phyloP scores from a whole-genome alignment of 148 eudicot species.

The Rhododendron williamsianum region DNA sequence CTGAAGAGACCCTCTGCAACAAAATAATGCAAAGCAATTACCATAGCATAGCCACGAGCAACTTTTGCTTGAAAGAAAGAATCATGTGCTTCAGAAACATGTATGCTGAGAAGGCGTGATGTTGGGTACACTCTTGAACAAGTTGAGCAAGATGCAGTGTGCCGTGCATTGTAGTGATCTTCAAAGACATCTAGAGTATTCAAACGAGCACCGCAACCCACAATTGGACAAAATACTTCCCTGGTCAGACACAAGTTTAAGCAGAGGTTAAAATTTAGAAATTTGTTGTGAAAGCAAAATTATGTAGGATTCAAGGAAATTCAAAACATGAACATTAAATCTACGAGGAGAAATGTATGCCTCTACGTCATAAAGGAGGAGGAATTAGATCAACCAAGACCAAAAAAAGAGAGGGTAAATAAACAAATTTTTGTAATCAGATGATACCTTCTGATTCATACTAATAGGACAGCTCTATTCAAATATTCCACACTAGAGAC shows the following conservation, averaged over 20 bases:
- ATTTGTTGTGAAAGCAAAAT: not conserved
- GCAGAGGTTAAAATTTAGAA: not conserved
- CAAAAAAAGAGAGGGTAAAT: not conserved
- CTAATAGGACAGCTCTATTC: not conserved
- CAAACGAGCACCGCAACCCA: constrained; percentile 72
- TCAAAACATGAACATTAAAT: not conserved
- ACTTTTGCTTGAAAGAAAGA: constrained; percentile 96
- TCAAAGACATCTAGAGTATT: constrained; percentile 69
- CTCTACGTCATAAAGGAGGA: not conserved
- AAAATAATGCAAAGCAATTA: constrained; percentile 15
- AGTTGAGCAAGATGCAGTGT: constrained; percentile 82
- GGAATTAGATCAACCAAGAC: not conserved
- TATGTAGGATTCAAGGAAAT: not conserved
- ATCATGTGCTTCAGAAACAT: constrained; percentile 89
- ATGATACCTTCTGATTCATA: not conserved
- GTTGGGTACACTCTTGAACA: constrained; percentile 94
- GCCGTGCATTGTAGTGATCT: constrained; percentile 84
- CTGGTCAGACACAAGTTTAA: constrained; percentile 26
- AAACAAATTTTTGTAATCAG: not conserved
- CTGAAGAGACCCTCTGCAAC: not conserved
- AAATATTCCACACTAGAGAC: not conserved
- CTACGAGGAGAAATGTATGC: too few species aligned
- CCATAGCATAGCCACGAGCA: constrained; percentile 83
- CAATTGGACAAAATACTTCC: constrained; percentile 73
- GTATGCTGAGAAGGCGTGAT: constrained; percentile 82